A percentile compares a stretch with the other conserved stretches of the same genome.
phyloP scores from a whole-genome alignment of 306 rosid species.

The Pyrus pyrifolia region DNA sequence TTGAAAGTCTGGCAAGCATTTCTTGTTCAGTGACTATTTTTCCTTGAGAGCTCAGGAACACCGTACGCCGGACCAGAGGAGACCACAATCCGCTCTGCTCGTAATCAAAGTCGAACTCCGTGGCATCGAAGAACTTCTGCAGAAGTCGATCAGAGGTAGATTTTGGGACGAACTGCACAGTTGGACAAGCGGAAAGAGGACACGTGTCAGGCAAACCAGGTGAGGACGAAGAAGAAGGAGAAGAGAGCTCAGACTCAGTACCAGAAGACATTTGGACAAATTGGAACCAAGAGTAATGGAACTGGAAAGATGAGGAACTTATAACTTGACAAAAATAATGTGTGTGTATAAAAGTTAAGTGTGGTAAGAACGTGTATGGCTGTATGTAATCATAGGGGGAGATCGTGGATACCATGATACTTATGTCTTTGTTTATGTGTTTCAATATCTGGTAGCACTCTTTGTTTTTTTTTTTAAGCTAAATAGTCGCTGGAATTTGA shows the following conservation, averaged over 20 bases:
- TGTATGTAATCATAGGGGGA: conserved; percentile 44
- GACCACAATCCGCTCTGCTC: conserved; percentile 85
- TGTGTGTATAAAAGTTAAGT: conserved; percentile 1
- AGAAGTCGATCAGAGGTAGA: conserved; percentile 53
- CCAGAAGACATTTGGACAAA: conserved; percentile 28
- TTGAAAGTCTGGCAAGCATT: conserved; percentile 44
- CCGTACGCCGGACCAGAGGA: conserved; percentile 59
- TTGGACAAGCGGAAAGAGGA: background rate
- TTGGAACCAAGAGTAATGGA: background rate
- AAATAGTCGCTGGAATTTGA: background rate
- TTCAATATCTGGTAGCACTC: background rate
- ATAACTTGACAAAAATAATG: background rate
- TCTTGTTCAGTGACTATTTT: conserved; percentile 44
- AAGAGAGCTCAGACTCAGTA: conserved; percentile 17
- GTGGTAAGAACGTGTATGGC: conserved; percentile 63
- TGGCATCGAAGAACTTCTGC: conserved; percentile 55
- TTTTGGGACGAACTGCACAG: conserved; percentile 47
- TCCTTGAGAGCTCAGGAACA: conserved; percentile 56
- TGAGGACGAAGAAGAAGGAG: conserved; percentile 7
- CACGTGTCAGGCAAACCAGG: background rate
- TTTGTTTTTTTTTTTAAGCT: background rate
- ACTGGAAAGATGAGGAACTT: background rate
- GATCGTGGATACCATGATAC: conserved; percentile 39
- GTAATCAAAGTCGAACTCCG: conserved; percentile 57
- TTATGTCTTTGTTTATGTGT: conserved; percentile 4